Evolutionary conservation across 2,329 filamentous ascomycete genomes (phyloP).

Genomic region (Fusarium duplospermum): DNA sequence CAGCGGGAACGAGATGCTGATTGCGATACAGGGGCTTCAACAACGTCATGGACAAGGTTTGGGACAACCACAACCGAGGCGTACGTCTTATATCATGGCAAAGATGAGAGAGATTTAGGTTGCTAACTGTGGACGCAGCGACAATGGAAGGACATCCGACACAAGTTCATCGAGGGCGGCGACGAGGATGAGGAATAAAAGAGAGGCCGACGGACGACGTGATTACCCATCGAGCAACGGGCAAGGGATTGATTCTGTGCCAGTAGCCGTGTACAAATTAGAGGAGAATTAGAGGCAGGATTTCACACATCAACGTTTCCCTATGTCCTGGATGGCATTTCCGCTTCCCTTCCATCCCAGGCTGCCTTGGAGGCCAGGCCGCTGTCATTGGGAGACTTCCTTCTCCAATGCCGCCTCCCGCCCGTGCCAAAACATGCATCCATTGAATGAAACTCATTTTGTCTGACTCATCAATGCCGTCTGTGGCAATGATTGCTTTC

Average conservation of each 20-base stretch:
- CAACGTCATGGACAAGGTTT: slow-evolving; percentile 82
- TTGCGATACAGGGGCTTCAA: slow-evolving; percentile 78
- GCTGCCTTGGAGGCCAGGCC: not conserved
- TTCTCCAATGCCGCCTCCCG: not conserved
- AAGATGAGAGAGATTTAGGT: not conserved
- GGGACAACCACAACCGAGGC: slow-evolving; percentile 91
- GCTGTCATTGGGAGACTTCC: not conserved
- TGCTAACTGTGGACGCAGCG: slow-evolving; percentile 68
- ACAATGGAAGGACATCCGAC: slow-evolving; percentile 99
- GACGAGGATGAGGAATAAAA: slow-evolving; percentile 57
- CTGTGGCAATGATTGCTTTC: not conserved
- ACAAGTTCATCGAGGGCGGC: slow-evolving; percentile 80
- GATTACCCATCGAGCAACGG: slow-evolving; percentile 27
- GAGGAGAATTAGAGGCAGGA: slow-evolving; percentile 46
- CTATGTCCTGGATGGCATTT: slow-evolving; percentile 11
- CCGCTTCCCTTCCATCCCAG: not conserved
- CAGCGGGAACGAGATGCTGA: slow-evolving; percentile 47
- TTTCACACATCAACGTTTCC: slow-evolving; percentile 35
- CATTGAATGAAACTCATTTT: not conserved
- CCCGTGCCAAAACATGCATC: not conserved
- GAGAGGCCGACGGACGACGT: slow-evolving; percentile 20
- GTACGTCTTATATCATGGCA: slow-evolving; percentile 67
- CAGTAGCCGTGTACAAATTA: slow-evolving; percentile 51
- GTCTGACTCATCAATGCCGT: slow-evolving; percentile 7
- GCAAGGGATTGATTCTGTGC: slow-evolving; percentile 40